Base-by-base conservation (phyloP, 2,329 filamentous ascomycete genomes). In the Diplodia sapinea region DNA sequence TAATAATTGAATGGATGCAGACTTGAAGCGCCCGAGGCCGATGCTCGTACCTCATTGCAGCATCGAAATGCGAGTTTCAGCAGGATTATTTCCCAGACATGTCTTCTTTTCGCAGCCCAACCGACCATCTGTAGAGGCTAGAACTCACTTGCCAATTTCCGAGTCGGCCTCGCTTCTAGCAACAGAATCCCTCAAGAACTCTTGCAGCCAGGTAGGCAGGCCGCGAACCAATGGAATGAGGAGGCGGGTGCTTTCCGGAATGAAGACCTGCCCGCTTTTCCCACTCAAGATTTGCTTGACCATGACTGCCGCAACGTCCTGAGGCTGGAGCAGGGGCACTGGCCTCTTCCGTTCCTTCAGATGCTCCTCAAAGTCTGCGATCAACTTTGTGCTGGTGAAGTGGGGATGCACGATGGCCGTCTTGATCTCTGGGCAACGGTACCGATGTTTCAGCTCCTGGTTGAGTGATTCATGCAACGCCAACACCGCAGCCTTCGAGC, bases 381-480 rank as follows among this genome's bases (percentile, higher is more conserved):
- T 54, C 13, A 77, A 73, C 29, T 70, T 71, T 0, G 75, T 76
- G 5, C 68, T 56, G 38, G 75, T 73, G 73, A 73, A 76, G 3
- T 69, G 70, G 1, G 75, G 74, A 50, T 77, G 74, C 12, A 77
- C 68, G 17, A 70, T 72, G 1, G 73, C 73, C 1, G 73, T 76
- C 63, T 74, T 74, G 26, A 77, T 76, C 31, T 70, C 68, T 26
- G 68, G 54, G 29, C 74, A 57, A 23, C 26, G 36, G 23, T 67
- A 69, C 73, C 75, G 59, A 54, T 75, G 72, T 33, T 76, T 76
- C 29, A 82, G 73, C 68, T 83, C 81, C 38, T 78, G 74, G 17
- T 70, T 74, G 15, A 82, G 78, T 6, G 65, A 79, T 76, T 77
- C 75, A 54, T 69, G 73, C 13, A 77, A 55, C 56, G 73, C 74